Evolutionary conservation across 1,284 basidiomycete genomes (phyloP), one percentile per base, ranked within the genome.

Genomic region (Heimioporus punctisporus): DNA sequence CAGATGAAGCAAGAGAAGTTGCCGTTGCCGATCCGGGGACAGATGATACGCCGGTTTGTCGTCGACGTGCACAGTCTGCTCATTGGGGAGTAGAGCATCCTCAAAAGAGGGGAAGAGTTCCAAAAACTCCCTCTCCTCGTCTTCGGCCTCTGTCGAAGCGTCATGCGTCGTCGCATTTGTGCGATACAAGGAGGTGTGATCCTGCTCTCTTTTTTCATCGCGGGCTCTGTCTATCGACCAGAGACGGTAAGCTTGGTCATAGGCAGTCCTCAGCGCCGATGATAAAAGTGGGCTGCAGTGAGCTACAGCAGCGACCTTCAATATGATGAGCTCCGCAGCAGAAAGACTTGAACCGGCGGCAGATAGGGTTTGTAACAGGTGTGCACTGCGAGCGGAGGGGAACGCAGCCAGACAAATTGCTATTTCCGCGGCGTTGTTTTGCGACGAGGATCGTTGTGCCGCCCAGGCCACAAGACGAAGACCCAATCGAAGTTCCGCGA

Each of bases 21-120:
- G 69, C 8, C 34, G 59, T 51, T 69, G 70, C 25, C 46, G 58
- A 44, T 61, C 57, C 1, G 48, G 50, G 34, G 55, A 59, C 27
- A 69, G 43, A 50, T 70, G 52, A 37, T 61, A 48, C 9, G n/a
- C 8, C 43, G 53, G 54, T 25, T 63, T 60, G 37, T 56, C 34
- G 7, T 24, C 40, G 26, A 28, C 14, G 30, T 48, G 49, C 12
- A 28, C 48, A 45, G 37, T 67, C 14, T 24, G 56, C 63, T 21
- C 63, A 59, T 56, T 55, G 3, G 66, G 58, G 24, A 79, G 74
- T 14, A 89, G 72, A 25, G 80, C 80, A 52, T 89, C 82, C 44
- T 88, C 89, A 64, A 90, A 98, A 23, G 86, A 84, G 3, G 96
- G 95, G 72, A 98, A 98, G 46, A 97, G 71, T 4, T 81, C 73